phyloP scores from a whole-genome alignment of 192 early-diverging fungal genomes.

The Rhizophagus sp. region DNA sequence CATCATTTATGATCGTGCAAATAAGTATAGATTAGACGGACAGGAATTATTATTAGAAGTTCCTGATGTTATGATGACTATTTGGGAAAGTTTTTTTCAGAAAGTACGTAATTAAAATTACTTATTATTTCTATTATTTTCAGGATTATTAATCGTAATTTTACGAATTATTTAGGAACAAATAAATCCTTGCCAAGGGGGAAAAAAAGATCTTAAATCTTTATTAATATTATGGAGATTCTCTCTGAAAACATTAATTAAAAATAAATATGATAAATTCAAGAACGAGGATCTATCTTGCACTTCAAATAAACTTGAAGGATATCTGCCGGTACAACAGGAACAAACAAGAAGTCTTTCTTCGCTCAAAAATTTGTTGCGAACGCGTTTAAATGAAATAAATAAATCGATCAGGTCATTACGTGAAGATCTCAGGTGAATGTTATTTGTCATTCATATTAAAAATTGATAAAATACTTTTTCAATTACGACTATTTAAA shows the following conservation, averaged over 20 bases:
- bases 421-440: not conserved
- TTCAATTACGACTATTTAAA: too few relatives aligned
- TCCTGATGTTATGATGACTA: constrained; percentile 3
- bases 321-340: not conserved
- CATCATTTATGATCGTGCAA: not conserved
- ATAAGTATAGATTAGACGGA: constrained; percentile 11
- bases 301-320: not conserved
- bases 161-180: not conserved
- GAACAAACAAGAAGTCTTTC: not conserved
- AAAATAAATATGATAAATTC: not conserved
- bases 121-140: not conserved
- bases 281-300: not conserved
- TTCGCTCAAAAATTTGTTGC: not conserved
- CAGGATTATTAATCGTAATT: not conserved
- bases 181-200: not conserved
- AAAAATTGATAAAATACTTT: not conserved
- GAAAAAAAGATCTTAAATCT: constrained; percentile 11
- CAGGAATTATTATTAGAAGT: not conserved
- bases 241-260: not conserved
- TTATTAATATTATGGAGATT: constrained; percentile 13
- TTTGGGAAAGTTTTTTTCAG: constrained; percentile 14
- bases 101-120: not conserved
- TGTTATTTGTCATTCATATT: not conserved
- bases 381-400: constrained; percentile 12
- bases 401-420: constrained; percentile 3